Conservation (phyloP, 345 rosid species). For the Eutrema yunnanense region DNA sequence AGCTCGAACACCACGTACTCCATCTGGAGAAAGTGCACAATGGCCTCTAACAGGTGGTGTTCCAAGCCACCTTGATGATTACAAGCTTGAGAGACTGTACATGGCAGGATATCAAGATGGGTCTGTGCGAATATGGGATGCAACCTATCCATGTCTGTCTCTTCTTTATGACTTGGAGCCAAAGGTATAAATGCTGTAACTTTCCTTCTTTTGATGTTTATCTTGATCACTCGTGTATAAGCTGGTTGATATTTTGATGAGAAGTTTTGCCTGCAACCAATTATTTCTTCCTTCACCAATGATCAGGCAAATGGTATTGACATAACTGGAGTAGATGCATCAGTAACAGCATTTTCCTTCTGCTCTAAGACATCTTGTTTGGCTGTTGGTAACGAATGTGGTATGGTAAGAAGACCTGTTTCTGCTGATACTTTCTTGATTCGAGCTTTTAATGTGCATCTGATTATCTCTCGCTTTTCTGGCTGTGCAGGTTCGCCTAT, state of each 20-base stretch:
- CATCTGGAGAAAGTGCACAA: slow-evolving; percentile 29
- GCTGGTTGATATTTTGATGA: slow-evolving; percentile 12
- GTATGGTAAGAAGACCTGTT: slow-evolving; percentile 59
- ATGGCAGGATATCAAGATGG: slow-evolving; percentile 86
- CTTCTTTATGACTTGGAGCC: slow-evolving; percentile 48
- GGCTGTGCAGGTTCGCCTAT: slow-evolving; percentile 53
- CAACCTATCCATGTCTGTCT: slow-evolving; percentile 56
- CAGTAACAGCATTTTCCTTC: slow-evolving; percentile 59
- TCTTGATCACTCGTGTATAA: not conserved
- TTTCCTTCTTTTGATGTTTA: slow-evolving; percentile 18
- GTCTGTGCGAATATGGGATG: slow-evolving; percentile 77
- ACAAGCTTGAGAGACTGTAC: slow-evolving; percentile 59
- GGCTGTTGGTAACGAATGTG: slow-evolving; percentile 66
- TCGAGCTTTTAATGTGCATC: not conserved
- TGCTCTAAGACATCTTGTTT: slow-evolving; percentile 52
- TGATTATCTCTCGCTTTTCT: slow-evolving; percentile 26
- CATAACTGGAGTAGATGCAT: slow-evolving; percentile 34
- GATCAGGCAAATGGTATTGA: slow-evolving; percentile 45
- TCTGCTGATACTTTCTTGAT: slow-evolving; percentile 11
- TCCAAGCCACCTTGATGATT: slow-evolving; percentile 48
- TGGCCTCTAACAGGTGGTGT: slow-evolving; percentile 91
- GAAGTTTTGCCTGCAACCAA: not conserved
- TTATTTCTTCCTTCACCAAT: slow-evolving; percentile 10
- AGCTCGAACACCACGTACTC: slow-evolving; percentile 35
- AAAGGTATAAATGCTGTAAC: slow-evolving; percentile 40